phyloP scores from a whole-genome alignment of 2,329 filamentous ascomycete species.

The Aaosphaeria pasadenensis region DNA sequence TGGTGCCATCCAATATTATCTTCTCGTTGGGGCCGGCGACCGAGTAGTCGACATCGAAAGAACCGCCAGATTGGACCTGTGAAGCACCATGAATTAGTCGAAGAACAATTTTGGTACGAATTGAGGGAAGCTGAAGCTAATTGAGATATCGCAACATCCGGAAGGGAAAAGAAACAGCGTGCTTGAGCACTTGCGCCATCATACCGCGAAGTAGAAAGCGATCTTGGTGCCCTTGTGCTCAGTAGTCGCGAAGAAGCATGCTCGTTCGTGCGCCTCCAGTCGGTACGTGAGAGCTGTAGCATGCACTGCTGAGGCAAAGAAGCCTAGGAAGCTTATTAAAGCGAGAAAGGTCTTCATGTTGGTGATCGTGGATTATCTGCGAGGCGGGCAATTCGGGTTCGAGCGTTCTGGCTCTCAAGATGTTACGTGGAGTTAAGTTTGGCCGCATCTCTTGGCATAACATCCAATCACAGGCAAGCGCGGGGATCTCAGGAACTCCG shows the following conservation, averaged over 20 bases:
- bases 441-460: background rate
- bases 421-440: background rate
- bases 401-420: background rate
- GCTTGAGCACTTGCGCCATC: slow-evolving; percentile 22
- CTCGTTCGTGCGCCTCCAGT: slow-evolving; percentile 83
- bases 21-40: slow-evolving; percentile 80
- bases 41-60: slow-evolving; percentile 93
- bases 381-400: no score
- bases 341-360: slow-evolving; percentile 35
- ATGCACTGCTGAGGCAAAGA: slow-evolving; percentile 66
- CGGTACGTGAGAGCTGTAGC: slow-evolving; percentile 95
- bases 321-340: slow-evolving; percentile 60
- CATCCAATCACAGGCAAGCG: no score
- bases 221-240: slow-evolving; percentile 81
- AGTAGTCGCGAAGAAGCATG: slow-evolving; percentile 87
- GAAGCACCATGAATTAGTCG: background rate
- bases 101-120: no score
- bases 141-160: no score
- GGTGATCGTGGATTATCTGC: slow-evolving; percentile 1
- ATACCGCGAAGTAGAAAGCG: slow-evolving; percentile 96
- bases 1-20: slow-evolving; percentile 78
- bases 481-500: no score
- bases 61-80: slow-evolving; percentile 91
- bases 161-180: background rate
- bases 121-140: no score